These are phyloP conservation scores for Skeletonema grethae DNA, from an alignment of 108 stramenopile species.

Conservation along the genomic window DNA sequence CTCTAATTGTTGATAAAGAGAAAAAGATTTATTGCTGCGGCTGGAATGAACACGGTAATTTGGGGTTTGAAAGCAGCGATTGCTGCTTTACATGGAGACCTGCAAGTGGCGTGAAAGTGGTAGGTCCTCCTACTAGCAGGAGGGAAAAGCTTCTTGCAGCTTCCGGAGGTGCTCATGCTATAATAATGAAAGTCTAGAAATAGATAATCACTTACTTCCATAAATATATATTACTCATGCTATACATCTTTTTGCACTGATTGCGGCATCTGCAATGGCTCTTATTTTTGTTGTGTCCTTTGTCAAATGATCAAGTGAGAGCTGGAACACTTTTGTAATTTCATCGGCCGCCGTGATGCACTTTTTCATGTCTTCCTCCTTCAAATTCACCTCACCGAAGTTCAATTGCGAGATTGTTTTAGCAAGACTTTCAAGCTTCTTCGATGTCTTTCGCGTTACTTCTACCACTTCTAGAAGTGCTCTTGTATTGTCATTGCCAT, in stretches of 20 bases:
- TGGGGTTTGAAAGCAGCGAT: slow-evolving; percentile 33
- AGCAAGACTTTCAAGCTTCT: not conserved
- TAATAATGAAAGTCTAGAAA: slow-evolving; percentile 21
- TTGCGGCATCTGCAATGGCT: not conserved
- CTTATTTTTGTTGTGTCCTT: not conserved
- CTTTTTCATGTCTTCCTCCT: slow-evolving; percentile 1
- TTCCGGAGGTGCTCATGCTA: slow-evolving; percentile 58
- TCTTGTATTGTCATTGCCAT: not conserved
- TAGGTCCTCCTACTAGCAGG: slow-evolving; percentile 30
- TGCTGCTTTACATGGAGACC: slow-evolving; percentile 23
- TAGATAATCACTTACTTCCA: not conserved
- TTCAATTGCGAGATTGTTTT: not conserved
- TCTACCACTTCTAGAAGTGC: not conserved
- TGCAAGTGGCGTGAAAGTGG: slow-evolving; percentile 31
- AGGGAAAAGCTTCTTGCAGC: slow-evolving; percentile 45
- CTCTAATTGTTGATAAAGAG: slow-evolving; percentile 54
- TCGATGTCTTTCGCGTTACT: not conserved
- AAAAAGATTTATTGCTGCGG: slow-evolving; percentile 61
- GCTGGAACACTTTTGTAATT: not conserved
- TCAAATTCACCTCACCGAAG: not conserved
- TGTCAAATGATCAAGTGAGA: not conserved
- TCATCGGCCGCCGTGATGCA: not conserved
- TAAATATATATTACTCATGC: too few relatives aligned
- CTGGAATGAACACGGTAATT: slow-evolving; percentile 87
- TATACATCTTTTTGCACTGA: not conserved